Evolutionary conservation across 768 basidiomycete genomes (phyloP), one percentile per base, ranked within the genome.

Genomic region (Crepidotus variabilis): DNA sequence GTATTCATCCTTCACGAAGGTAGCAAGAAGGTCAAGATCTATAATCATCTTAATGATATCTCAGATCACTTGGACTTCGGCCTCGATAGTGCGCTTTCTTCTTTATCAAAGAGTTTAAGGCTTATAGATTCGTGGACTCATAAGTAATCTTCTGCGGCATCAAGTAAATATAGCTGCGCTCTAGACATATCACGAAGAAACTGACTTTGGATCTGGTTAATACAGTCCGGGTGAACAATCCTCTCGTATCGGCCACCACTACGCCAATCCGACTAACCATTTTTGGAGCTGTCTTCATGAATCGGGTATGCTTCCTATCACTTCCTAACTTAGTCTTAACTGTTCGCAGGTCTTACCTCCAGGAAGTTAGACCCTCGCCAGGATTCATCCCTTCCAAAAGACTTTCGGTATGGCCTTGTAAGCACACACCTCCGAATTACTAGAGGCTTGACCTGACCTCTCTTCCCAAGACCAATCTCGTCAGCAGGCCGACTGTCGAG

Each of bases 101-200:
- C 6, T 36, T 11, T 3, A 28, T 28, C 28, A 28, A 28, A 16
- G 39, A 43, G 13, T 11, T 3, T 5, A 43, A 5, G 18, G 39
- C 39, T 43, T 11, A 28, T 28, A 28, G 8, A 4, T 20, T 43
- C 39, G 18, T 43, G 5, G 14, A 16, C 11, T 43, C 39, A 3
- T 5, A 47, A 93, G 90, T 93, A 21, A 61, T 92, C 13, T 92
- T 94, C 61, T 92, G 90, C 63, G 92, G 92, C 7, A 91, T 94
- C 50, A 94, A 92, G 91, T 91, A 59, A 53, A 77, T 59, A 14
- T 16, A 14, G 24, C 22, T 49, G 21, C 10, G 21, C 21, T 20
- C 22, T 1, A 35, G 16, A 18, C 18, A 11, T 45, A 11, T 22
- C 36, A 9, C 20, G 2, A 24, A 32, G n/a, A 50, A 20, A 22